Evolutionary conservation across 495 filamentous ascomycete species (phyloP), one percentile per base, ranked within the genome.

Genomic region (Rostrohypoxylon terebratum): DNA sequence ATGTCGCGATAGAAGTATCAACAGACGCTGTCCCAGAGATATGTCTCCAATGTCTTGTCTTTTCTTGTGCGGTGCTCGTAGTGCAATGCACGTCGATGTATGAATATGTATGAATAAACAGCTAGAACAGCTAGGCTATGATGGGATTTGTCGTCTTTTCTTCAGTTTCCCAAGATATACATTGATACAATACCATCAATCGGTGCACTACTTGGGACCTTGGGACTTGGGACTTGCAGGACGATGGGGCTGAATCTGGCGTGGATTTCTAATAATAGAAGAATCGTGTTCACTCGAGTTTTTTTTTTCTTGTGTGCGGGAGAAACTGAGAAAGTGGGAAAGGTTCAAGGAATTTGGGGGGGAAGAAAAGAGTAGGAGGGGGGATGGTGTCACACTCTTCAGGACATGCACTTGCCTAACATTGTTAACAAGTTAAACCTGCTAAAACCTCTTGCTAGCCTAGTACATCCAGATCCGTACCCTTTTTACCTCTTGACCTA

Each of bases 181-280:
- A 69, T 64, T 71, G 58, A 75, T 69, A 73, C 75, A 77, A 75
- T 75, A 71, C 60, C 60, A 64, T 73, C 71, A 71, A 69, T 72
- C 66, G 69, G 53, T 72, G 69, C 73, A 69, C 70, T 71, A 69
- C 72, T 75, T 77, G 68, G 65, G 63, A 76, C 76, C 72, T 75
- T 77, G 68, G 65, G 63, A 75, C 75, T 73, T 77, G 77, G 65
- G 63, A 76, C 76, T 73, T 77, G 77, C 78, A 80, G 78, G 75
- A 74, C 78, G 74, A 81, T 81, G 79, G 79, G 79, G 79, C 79
- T 79, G 79, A 79, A 81, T 75, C 76, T 77, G 78, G 78, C 77
- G 75, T 80, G 77, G 78, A 79, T 75, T 83, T 78, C 81, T 82
- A 83, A 82, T 80, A 80, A 82, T 83, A 83, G 81, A 82, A 69